Evolutionary conservation across 2,329 filamentous ascomycete genomes (phyloP).

Genomic region (Chaetomiaceae sp.): DNA sequence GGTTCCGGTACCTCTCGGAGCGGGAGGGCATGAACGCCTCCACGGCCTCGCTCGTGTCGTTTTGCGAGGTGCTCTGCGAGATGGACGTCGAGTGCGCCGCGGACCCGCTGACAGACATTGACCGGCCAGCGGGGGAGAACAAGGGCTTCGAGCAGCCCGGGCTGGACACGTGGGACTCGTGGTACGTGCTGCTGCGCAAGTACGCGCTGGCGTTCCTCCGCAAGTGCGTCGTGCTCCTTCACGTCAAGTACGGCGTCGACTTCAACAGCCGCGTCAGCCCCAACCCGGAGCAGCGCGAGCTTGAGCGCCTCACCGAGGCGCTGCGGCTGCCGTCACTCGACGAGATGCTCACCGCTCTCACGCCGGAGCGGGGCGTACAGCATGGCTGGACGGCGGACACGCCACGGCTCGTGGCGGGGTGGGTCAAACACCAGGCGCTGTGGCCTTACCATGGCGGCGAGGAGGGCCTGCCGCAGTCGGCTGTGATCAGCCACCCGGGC

Average conservation of each 20-base stretch:
- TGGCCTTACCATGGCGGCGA: conserved; percentile 29
- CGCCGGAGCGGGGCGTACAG: conserved; percentile 35
- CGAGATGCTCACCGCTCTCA: conserved; percentile 65
- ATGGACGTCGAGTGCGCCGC: conserved; percentile 40
- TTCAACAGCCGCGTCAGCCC: conserved; percentile 67
- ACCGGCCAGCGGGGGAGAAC: conserved; percentile 35
- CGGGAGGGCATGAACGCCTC: conserved; percentile 40
- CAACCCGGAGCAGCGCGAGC: conserved; percentile 65
- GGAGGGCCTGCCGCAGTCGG: conserved; percentile 35
- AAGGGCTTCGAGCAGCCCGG: conserved; percentile 51
- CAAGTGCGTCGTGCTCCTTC: conserved; percentile 76
- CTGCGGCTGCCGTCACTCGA: conserved; percentile 74
- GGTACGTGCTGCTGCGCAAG: conserved; percentile 62
- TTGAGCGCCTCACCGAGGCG: conserved; percentile 72
- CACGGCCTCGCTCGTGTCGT: conserved; percentile 51
- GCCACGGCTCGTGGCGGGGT: conserved; percentile 53
- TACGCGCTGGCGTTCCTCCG: conserved; percentile 89
- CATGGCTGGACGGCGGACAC: conserved; percentile 48
- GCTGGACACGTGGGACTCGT: conserved; percentile 48
- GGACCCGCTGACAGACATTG: conserved; percentile 19
- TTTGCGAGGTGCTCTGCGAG: conserved; percentile 46
- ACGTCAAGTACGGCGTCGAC: conserved; percentile 84
- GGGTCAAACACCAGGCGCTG: conserved; percentile 63
- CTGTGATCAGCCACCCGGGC: conserved; percentile 68
- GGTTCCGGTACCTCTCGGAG: conserved; percentile 41